phyloP scores from a whole-genome alignment of 2,329 filamentous ascomycete species.

The Colletotrichum trifolii region DNA sequence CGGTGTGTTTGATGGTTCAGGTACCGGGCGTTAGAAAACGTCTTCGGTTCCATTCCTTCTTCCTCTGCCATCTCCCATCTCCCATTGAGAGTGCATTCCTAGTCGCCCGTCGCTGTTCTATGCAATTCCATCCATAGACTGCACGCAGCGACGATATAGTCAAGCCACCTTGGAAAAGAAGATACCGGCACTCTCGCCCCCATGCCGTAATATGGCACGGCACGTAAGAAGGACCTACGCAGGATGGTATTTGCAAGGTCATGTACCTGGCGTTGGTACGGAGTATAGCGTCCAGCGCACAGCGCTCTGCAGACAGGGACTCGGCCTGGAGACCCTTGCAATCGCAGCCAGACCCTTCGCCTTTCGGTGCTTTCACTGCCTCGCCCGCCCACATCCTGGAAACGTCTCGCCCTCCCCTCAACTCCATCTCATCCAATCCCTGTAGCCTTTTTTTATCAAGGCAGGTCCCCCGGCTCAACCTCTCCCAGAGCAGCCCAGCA shows the following conservation, averaged over 20 bases:
- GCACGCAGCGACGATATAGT: no score
- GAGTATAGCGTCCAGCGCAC: no score
- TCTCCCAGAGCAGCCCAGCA: not conserved
- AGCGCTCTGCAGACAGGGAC: constrained; percentile 2
- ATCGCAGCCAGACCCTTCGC: constrained; percentile 22
- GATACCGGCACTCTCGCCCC: not conserved
- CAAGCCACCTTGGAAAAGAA: no score
- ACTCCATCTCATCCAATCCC: constrained; percentile 26
- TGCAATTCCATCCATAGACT: no score
- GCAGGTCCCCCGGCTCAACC: constrained; percentile 9
- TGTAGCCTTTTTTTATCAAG: constrained; percentile 19
- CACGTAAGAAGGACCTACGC: no score
- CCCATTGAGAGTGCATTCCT: no score
- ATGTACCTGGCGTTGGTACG: no score
- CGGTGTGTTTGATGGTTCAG: no score
- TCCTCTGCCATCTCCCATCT: no score
- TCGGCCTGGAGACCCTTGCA: constrained; percentile 25
- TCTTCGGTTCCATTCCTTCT: not conserved
- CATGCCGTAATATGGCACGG: not conserved
- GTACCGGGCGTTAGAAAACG: no score
- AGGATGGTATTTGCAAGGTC: no score
- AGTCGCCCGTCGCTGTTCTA: no score
- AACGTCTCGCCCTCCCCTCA: not conserved
- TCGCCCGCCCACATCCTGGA: constrained; percentile 9
- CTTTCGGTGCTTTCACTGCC: constrained; percentile 17